Base-by-base conservation (phyloP, 768 basidiomycete genomes). In the Suillus spraguei region DNA sequence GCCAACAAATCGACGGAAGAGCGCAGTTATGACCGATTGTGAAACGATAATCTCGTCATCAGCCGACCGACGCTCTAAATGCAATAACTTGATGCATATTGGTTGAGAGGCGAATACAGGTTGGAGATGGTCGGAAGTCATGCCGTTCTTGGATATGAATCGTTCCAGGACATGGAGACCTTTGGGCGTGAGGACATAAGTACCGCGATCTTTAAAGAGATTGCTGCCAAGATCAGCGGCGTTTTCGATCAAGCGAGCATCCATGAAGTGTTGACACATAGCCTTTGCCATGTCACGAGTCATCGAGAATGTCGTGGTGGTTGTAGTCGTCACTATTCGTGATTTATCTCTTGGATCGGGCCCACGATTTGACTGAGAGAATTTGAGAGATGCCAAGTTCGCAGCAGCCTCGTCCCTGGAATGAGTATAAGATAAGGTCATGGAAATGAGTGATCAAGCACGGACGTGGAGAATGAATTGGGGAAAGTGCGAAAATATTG, bases 241-340 rank as follows among this genome's bases (percentile, higher is more conserved):
- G 74, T 98, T 98, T 79, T 98, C 96, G 67, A 99, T 95, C 66
- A 99, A 84, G 67, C 95, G 93, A 63, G 97, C 95, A 69, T 99
- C 97, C 94, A 99, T 97, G 74, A 99, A 99, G 75, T 99, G 95
- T 78, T 99, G 97, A 80, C 94, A 93, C 90, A 99, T 99, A 39
- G 94, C 95, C 80, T 98, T 99, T 66, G 97, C 97, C 93, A 99
- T 99, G 52, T 99, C 97, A 69, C 97, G 91, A 68, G 95, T 94
- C 97, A 99, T 99, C 65, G 95, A 95, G 81, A 99, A 99, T 39
- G 97, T 99, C 49, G 97, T 99, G 6, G 97, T 99, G 7, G 97
- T 99, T 0, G 97, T 99, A 0, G 97, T 99, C 71, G 97, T 99
- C 74, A 99, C 92, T 78, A 99, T 94, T 73, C 97, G 91, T 77